Conservation (phyloP, 306 rosid species). For the Dicorynia guianensis region DNA sequence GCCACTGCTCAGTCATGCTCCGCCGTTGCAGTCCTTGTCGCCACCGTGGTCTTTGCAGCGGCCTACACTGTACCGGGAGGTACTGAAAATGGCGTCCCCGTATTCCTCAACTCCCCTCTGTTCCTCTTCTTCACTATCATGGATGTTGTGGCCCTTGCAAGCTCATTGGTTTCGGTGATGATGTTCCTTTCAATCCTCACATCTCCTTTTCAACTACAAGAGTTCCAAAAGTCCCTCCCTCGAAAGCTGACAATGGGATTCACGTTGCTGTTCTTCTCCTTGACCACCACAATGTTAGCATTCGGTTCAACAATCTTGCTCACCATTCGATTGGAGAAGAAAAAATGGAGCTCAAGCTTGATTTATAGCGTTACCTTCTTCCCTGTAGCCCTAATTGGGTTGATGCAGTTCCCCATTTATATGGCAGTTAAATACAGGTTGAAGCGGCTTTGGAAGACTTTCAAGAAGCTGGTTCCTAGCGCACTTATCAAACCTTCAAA, state of each 20-base stretch:
- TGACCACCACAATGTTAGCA: constrained; percentile 37
- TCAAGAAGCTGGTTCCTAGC: neutral
- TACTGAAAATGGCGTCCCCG: constrained; percentile 1
- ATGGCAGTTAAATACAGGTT: neutral
- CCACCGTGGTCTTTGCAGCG: constrained; percentile 40
- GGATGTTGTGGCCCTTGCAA: constrained; percentile 37
- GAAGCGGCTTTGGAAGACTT: neutral
- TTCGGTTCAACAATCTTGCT: constrained; percentile 42
- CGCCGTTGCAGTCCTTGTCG: constrained; percentile 31
- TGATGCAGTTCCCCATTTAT: constrained; percentile 39
- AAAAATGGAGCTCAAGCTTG: constrained; percentile 13
- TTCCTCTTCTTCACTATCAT: constrained; percentile 41
- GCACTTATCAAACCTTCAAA: neutral
- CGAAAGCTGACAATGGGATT: constrained; percentile 41
- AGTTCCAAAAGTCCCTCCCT: constrained; percentile 32
- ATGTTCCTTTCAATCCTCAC: constrained; percentile 48
- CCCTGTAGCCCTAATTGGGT: constrained; percentile 35
- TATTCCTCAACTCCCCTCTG: constrained; percentile 24
- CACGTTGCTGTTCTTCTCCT: constrained; percentile 41
- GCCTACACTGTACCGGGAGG: constrained; percentile 42
- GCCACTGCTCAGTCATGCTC: constrained; percentile 40
- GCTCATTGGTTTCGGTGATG: constrained; percentile 44
- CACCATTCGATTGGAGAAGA: neutral
- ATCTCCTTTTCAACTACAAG: constrained; percentile 35
- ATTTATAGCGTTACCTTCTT: constrained; percentile 30